Conservation (phyloP, 441 rosid genomes). For the Viola pubescens region DNA sequence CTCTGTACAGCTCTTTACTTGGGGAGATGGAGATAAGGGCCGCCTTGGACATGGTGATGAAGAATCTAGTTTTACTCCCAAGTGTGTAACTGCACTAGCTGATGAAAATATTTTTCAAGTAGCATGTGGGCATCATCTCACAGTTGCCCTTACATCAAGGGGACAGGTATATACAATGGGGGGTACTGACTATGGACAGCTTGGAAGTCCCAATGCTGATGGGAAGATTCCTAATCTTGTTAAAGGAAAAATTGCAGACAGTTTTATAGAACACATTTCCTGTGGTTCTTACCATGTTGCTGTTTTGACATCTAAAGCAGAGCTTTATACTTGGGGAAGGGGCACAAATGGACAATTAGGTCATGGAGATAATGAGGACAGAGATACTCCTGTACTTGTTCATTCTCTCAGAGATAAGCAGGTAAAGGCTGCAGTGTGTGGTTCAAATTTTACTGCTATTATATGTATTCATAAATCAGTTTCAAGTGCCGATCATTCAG, state of each 20-base stretch:
- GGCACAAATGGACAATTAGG: slow-evolving; percentile 78
- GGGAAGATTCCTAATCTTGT: slow-evolving; percentile 60
- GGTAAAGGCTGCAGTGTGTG: slow-evolving; percentile 65
- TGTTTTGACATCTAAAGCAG: slow-evolving; percentile 57
- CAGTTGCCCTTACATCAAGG: slow-evolving; percentile 63
- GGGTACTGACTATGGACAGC: slow-evolving; percentile 63
- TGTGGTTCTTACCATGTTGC: slow-evolving; percentile 86
- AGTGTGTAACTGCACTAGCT: slow-evolving; percentile 40
- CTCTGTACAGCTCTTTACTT: slow-evolving; percentile 58
- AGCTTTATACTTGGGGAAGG: slow-evolving; percentile 89
- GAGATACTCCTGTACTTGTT: slow-evolving; percentile 50
- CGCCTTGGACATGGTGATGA: slow-evolving; percentile 75
- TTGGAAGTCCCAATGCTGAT: slow-evolving; percentile 52
- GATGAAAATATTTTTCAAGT: slow-evolving; percentile 50
- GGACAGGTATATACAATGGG: slow-evolving; percentile 90
- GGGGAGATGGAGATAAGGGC: slow-evolving; percentile 88
- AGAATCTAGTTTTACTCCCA: slow-evolving; percentile 58
- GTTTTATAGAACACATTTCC: slow-evolving; percentile 62
- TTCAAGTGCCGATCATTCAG: slow-evolving; percentile 58
- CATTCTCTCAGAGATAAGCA: slow-evolving; percentile 67
- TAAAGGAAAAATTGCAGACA: slow-evolving; percentile 44
- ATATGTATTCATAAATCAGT: slow-evolving; percentile 75
- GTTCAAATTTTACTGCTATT: slow-evolving; percentile 64
- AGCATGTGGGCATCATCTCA: slow-evolving; percentile 68
- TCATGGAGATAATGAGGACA: slow-evolving; percentile 64